Conservation (phyloP, 176 grass and related monocot genomes). For the Tillandsia leiboldiana region DNA sequence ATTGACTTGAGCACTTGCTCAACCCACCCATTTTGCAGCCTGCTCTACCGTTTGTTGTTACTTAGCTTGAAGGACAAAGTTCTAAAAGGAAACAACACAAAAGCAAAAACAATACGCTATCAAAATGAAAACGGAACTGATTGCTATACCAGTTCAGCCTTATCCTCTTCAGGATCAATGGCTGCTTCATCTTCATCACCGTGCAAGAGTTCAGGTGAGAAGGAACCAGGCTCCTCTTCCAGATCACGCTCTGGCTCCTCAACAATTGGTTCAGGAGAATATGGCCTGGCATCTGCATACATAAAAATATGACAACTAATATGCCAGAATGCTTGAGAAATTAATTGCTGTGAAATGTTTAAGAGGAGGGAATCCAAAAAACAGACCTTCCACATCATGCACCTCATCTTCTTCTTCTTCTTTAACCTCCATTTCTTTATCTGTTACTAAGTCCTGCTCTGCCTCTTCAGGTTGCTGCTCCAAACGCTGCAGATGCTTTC, state of each 20-base stretch:
- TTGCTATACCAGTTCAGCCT: slow-evolving; percentile 69
- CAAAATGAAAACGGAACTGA: not conserved
- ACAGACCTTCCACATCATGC: slow-evolving; percentile 51
- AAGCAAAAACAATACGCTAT: not conserved
- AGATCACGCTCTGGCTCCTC: slow-evolving; percentile 43
- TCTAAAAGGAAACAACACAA: not conserved
- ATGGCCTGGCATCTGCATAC: slow-evolving; percentile 46
- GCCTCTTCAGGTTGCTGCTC: slow-evolving; percentile 40
- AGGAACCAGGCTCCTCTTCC: slow-evolving; percentile 73
- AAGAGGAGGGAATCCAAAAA: slow-evolving; percentile 18
- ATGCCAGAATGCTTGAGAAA: slow-evolving; percentile 3
- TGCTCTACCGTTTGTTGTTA: no score
- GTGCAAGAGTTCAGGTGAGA: slow-evolving; percentile 88
- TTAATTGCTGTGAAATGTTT: slow-evolving; percentile 8
- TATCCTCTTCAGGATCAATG: slow-evolving; percentile 96
- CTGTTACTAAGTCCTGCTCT: slow-evolving; percentile 32
- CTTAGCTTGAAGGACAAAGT: not conserved
- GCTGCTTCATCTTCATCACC: slow-evolving; percentile 77
- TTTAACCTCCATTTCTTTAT: slow-evolving; percentile 34
- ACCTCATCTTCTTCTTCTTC: slow-evolving; percentile 29
- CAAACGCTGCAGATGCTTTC: slow-evolving; percentile 78
- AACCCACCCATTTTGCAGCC: no score
- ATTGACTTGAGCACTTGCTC: no score
- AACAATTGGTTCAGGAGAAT: slow-evolving; percentile 56
- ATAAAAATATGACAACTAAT: slow-evolving; percentile 25